phyloP scores from a whole-genome alignment of 106 monocot genomes.

The Hemerocallis citrina region DNA sequence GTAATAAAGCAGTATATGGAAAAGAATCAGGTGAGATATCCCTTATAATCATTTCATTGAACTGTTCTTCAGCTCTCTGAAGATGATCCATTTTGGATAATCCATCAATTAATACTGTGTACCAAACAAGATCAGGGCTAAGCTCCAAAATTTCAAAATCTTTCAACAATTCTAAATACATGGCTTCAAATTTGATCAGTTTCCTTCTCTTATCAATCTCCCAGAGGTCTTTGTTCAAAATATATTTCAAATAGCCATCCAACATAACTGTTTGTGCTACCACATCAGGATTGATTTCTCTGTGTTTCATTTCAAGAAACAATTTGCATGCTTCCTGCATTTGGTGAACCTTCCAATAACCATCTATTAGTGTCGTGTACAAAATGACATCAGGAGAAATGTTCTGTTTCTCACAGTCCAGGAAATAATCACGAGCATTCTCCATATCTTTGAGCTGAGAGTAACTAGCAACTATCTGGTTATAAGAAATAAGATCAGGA shows the following conservation, averaged over 20 bases:
- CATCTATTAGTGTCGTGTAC: conserved; percentile 77
- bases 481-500: conserved; percentile 38
- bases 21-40: conserved; percentile 62
- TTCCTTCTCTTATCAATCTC: background rate
- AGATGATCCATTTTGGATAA: conserved; percentile 48
- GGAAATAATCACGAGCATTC: conserved; percentile 44
- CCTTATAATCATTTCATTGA: conserved; percentile 54
- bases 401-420: conserved; percentile 35
- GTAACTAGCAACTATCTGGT: conserved; percentile 41
- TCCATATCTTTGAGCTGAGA: conserved; percentile 42
- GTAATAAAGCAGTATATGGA: conserved; percentile 51
- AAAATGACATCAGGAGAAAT: conserved; percentile 43
- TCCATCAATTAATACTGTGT: conserved; percentile 66
- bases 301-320: conserved; percentile 54
- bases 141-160: conserved; percentile 36
- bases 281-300: conserved; percentile 72
- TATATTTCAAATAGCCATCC: conserved; percentile 53
- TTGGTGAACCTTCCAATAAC: conserved; percentile 58
- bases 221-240: background rate
- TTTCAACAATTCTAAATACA: conserved; percentile 17
- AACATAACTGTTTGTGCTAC: conserved; percentile 59
- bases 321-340: conserved; percentile 45
- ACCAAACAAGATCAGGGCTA: conserved; percentile 61
- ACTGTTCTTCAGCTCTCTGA: conserved; percentile 46
- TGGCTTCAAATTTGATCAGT: conserved; percentile 17